phyloP scores from a whole-genome alignment of 208 protist genomes.

The Acanthamoeba triangularis region DNA sequence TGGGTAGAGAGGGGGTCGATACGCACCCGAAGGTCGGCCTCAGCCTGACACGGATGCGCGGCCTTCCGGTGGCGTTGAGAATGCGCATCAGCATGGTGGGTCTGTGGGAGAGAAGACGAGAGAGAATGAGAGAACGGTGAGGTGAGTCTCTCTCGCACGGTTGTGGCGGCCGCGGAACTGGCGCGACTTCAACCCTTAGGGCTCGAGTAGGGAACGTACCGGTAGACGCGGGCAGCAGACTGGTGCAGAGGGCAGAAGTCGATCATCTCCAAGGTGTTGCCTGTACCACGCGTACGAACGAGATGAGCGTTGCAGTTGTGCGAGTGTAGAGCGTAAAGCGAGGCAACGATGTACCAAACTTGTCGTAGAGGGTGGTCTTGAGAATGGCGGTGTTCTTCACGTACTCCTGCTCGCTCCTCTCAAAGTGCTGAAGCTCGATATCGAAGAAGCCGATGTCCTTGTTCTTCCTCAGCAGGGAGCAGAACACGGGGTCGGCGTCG shows the following conservation, averaged over 20 bases:
- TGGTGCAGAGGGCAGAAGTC: slow-evolving; percentile 72
- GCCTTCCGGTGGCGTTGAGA: slow-evolving; percentile 79
- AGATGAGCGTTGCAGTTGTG: background rate
- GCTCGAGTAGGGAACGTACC: background rate
- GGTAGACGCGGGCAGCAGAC: slow-evolving; percentile 16
- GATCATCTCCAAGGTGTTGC: slow-evolving; percentile 71
- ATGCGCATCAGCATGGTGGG: slow-evolving; percentile 80
- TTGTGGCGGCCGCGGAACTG: background rate
- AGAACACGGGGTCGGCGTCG: slow-evolving; percentile 89
- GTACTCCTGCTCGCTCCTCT: slow-evolving; percentile 84
- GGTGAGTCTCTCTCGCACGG: too few species aligned
- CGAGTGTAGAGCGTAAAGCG: background rate
- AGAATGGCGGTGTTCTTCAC: slow-evolving; percentile 86
- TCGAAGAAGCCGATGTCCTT: slow-evolving; percentile 87
- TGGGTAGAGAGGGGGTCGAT: background rate
- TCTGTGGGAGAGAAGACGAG: background rate
- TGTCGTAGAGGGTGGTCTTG: slow-evolving; percentile 84
- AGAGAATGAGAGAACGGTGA: background rate
- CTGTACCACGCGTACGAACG: background rate
- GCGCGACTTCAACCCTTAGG: background rate
- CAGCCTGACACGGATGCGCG: slow-evolving; percentile 84
- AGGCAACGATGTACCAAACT: slow-evolving; percentile 51
- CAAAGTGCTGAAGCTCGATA: slow-evolving; percentile 85
- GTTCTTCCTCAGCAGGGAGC: slow-evolving; percentile 80
- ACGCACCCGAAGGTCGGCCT: slow-evolving; percentile 86